These are phyloP conservation scores for Neocallimastix lanati DNA, from an alignment of 192 early-diverging fungal species.

Conservation along the genomic window DNA sequence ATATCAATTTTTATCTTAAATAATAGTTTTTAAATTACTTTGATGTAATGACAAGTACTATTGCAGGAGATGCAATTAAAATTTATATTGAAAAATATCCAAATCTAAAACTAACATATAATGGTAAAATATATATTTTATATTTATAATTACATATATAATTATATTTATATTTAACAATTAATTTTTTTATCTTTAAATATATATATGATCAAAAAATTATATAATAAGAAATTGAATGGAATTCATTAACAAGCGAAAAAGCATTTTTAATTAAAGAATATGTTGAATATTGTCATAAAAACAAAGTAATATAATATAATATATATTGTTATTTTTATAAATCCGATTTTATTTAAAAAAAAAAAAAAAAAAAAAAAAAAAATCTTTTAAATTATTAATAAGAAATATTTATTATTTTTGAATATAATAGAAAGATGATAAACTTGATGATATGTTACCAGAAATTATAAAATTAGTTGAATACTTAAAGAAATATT, in stretches of 20 bases:
- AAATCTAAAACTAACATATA: not conserved
- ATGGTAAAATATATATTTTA: too few relatives aligned
- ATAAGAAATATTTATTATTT: slow-evolving; percentile 8
- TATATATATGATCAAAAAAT: too few relatives aligned
- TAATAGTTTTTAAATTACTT: not conserved
- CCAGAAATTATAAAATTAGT: slow-evolving; percentile 48
- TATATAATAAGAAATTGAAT: not conserved
- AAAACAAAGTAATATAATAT: not conserved
- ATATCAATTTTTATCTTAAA: too few relatives aligned
- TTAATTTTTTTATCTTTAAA: too few relatives aligned
- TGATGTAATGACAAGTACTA: not conserved
- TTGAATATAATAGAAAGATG: slow-evolving; percentile 24
- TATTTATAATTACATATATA: too few relatives aligned
- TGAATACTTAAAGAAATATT: slow-evolving; percentile 8
- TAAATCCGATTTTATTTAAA: too few relatives aligned
- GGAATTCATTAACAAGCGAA: not conserved
- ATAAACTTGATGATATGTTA: slow-evolving; percentile 39
- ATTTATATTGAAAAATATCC: not conserved
- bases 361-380: too few relatives aligned
- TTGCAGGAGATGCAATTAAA: not conserved
- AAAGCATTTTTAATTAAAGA: not conserved
- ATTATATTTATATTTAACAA: too few relatives aligned
- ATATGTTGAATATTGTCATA: not conserved
- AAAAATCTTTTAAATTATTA: too few relatives aligned
- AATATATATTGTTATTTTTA: too few relatives aligned